These are phyloP conservation scores for Lolium rigidum DNA, from an alignment of 176 grass and related monocot genomes.

Conservation along the genomic window DNA sequence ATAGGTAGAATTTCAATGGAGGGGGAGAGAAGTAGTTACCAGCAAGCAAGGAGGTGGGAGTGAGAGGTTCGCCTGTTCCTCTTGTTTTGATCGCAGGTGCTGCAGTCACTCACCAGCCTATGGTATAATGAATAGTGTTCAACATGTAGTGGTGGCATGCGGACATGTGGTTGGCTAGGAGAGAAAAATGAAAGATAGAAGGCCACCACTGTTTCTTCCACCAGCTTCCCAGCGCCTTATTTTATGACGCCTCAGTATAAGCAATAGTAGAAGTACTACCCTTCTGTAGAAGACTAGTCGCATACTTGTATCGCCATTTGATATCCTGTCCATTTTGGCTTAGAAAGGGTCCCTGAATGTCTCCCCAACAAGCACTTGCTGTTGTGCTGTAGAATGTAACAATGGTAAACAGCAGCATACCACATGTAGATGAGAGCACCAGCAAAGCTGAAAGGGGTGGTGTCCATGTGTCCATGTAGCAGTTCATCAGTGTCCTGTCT, in stretches of 20 bases:
- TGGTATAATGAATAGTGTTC: constrained; percentile 45
- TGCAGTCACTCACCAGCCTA: constrained; percentile 19
- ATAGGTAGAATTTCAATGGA: constrained; percentile 5
- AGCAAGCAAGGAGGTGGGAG: constrained; percentile 16
- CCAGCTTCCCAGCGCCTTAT: constrained; percentile 19
- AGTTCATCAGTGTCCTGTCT: constrained; percentile 32
- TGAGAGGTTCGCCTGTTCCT: background rate
- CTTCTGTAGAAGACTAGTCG: background rate
- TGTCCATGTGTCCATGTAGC: constrained; percentile 1
- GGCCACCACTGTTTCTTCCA: constrained; percentile 30
- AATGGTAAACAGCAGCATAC: constrained; percentile 11
- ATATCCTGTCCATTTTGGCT: constrained; percentile 10
- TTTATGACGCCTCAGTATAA: constrained; percentile 25
- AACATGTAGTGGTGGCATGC: constrained; percentile 36
- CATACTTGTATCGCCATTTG: background rate
- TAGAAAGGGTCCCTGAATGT: background rate
- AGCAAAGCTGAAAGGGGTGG: constrained; percentile 33
- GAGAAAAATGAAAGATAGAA: constrained; percentile 41
- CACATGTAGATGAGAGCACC: constrained; percentile 20
- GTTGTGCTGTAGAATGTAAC: constrained; percentile 15
- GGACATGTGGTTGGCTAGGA: constrained; percentile 46
- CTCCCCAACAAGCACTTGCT: constrained; percentile 18
- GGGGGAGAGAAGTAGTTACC: constrained; percentile 44
- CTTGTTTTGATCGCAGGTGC: constrained; percentile 28
- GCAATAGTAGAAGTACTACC: constrained; percentile 20